Conservation (phyloP, 129 eudicot genomes). For the Flaveria linearis region DNA sequence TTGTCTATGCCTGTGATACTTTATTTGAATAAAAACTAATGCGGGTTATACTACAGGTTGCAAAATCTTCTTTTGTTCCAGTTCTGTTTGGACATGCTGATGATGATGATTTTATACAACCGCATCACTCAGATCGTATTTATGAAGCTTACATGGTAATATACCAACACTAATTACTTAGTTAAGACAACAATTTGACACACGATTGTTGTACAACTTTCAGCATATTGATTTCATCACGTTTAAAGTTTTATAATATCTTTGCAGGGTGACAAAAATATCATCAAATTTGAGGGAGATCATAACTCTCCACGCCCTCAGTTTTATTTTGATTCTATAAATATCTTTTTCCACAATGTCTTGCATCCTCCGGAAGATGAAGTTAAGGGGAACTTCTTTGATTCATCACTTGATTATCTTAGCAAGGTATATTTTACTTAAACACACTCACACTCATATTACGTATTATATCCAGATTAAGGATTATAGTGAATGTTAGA, state of each 20-base stretch:
- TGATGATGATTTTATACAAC: slow-evolving; percentile 92
- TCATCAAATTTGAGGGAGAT: slow-evolving; percentile 96
- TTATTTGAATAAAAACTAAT: slow-evolving; percentile 25
- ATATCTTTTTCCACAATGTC: slow-evolving; percentile 87
- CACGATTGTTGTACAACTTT: not conserved
- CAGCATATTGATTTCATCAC: not conserved
- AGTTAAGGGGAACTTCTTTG: slow-evolving; percentile 56
- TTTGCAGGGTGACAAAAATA: slow-evolving; percentile 91
- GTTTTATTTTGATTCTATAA: slow-evolving; percentile 93
- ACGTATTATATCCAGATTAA: too few relatives aligned
- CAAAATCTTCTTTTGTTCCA: slow-evolving; percentile 86
- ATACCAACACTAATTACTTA: not conserved
- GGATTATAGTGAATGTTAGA: too few relatives aligned
- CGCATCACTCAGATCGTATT: slow-evolving; percentile 90
- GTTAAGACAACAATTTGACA: not conserved
- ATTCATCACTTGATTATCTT: slow-evolving; percentile 59
- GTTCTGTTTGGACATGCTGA: slow-evolving; percentile 85
- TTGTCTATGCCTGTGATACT: slow-evolving; percentile 9
- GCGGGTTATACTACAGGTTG: slow-evolving; percentile 49
- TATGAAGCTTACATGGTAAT: slow-evolving; percentile 86
- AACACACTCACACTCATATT: not conserved
- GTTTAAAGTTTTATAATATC: not conserved
- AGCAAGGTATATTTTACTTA: slow-evolving; percentile 50
- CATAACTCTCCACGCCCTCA: slow-evolving; percentile 99
- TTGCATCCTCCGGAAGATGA: slow-evolving; percentile 89